Evolutionary conservation across 2,329 filamentous ascomycete species (phyloP).

Genomic region (Magnaporthales sp.): DNA sequence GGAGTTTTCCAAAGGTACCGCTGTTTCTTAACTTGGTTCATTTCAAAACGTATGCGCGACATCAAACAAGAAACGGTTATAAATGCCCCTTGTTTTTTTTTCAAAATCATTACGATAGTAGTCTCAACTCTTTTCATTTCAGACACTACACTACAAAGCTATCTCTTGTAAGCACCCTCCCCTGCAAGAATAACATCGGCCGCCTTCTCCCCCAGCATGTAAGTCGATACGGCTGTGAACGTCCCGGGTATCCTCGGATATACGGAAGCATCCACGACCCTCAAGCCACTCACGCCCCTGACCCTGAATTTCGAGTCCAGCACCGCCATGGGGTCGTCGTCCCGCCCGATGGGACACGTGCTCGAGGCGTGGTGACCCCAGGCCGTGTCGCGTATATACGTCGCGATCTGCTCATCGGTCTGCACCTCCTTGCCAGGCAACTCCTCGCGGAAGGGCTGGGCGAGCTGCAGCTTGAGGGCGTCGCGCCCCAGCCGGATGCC

Average conservation of each 20-base stretch:
- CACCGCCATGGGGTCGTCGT: constrained; percentile 8
- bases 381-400: constrained; percentile 4
- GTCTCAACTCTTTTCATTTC: no score
- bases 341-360: constrained; percentile 7
- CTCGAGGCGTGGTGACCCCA: constrained; percentile 7
- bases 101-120: no score
- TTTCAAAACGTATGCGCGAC: no score
- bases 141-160: no score
- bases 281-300: constrained; percentile 11
- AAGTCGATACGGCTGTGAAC: constrained; percentile 9
- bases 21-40: no score
- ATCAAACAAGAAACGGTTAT: no score
- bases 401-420: constrained; percentile 5
- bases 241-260: constrained; percentile 14
- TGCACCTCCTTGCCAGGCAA: constrained; percentile 4
- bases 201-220: not conserved
- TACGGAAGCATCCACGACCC: constrained; percentile 15
- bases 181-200: not conserved
- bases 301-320: constrained; percentile 10
- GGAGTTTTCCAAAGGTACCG: no score
- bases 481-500: not conserved
- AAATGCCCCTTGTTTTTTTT: no score
- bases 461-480: not conserved
- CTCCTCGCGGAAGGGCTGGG: constrained; percentile 3
- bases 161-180: not conserved